phyloP scores from a whole-genome alignment of 345 rosid genomes.

The Diplotaxis tenuifolia region DNA sequence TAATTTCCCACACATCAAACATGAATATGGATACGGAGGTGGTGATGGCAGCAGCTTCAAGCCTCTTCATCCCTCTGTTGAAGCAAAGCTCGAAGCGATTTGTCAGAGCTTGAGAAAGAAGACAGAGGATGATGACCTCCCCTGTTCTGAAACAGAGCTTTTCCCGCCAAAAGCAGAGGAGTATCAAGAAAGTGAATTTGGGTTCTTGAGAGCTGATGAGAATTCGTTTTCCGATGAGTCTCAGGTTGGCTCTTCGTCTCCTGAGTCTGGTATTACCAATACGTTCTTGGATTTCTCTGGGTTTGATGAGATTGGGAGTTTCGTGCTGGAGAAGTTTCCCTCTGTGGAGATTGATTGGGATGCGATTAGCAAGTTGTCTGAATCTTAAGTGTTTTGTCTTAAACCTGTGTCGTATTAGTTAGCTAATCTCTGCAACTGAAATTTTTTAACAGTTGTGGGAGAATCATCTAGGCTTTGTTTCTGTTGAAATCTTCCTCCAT shows the following conservation, averaged over 20 bases:
- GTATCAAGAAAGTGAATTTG: constrained; percentile 33
- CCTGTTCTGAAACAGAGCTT: constrained; percentile 36
- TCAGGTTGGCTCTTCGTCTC: constrained; percentile 54
- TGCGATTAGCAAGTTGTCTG: constrained; percentile 53
- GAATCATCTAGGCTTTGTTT: constrained; percentile 25
- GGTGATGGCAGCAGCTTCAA: constrained; percentile 39
- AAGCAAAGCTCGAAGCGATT: constrained; percentile 79
- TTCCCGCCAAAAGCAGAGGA: constrained; percentile 36
- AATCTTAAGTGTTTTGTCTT: constrained; percentile 20
- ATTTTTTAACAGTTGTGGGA: constrained; percentile 44
- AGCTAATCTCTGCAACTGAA: constrained; percentile 49
- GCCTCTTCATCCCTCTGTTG: constrained; percentile 84
- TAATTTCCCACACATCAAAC: background rate
- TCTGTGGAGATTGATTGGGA: constrained; percentile 93
- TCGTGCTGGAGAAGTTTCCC: constrained; percentile 64
- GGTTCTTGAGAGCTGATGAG: constrained; percentile 37
- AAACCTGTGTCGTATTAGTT: constrained; percentile 12
- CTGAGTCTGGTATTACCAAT: constrained; percentile 52
- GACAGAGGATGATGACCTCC: constrained; percentile 45
- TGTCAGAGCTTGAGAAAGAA: constrained; percentile 55
- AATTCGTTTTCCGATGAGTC: constrained; percentile 44
- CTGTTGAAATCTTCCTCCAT: constrained; percentile 23
- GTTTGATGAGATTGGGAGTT: constrained; percentile 42
- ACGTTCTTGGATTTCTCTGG: constrained; percentile 49
- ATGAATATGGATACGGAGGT: constrained; percentile 36